phyloP scores from a whole-genome alignment of 257 asterid species.

The Knoxia roxburghii region DNA sequence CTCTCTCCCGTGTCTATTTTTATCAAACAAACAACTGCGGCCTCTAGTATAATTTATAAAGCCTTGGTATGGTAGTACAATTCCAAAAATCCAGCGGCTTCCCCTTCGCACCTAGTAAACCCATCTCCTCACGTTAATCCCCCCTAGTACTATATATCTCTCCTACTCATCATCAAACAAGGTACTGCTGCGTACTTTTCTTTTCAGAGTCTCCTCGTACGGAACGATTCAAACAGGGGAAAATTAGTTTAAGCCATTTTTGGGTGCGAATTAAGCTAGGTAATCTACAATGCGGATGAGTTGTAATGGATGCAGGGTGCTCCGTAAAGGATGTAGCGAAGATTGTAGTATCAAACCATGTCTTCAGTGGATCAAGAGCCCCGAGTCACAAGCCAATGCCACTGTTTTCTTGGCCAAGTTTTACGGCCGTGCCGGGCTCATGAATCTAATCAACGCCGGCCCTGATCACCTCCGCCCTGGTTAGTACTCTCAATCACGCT shows the following conservation, averaged over 20 bases:
- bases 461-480: slow-evolving; percentile 78
- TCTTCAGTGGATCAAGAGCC: slow-evolving; percentile 62
- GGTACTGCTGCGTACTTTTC: not conserved
- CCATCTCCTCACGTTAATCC: not conserved
- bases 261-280: not conserved
- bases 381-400: slow-evolving; percentile 76
- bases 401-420: slow-evolving; percentile 83
- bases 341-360: slow-evolving; percentile 69
- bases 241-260: not conserved
- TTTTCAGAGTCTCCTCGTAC: not conserved
- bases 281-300: slow-evolving; percentile 55
- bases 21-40: slow-evolving; percentile 38
- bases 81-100: slow-evolving; percentile 7
- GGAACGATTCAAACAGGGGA: not conserved
- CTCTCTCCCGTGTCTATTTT: no score
- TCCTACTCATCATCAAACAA: not conserved
- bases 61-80: no score
- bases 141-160: not conserved
- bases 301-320: slow-evolving; percentile 85
- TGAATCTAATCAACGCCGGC: slow-evolving; percentile 75
- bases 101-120: not conserved
- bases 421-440: slow-evolving; percentile 87
- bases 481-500: not conserved
- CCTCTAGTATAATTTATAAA: slow-evolving; percentile 11
- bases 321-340: slow-evolving; percentile 76